These are phyloP conservation scores for Periconia macrospinosa DNA, from an alignment of 2,329 filamentous ascomycete genomes.

Conservation along the genomic window DNA sequence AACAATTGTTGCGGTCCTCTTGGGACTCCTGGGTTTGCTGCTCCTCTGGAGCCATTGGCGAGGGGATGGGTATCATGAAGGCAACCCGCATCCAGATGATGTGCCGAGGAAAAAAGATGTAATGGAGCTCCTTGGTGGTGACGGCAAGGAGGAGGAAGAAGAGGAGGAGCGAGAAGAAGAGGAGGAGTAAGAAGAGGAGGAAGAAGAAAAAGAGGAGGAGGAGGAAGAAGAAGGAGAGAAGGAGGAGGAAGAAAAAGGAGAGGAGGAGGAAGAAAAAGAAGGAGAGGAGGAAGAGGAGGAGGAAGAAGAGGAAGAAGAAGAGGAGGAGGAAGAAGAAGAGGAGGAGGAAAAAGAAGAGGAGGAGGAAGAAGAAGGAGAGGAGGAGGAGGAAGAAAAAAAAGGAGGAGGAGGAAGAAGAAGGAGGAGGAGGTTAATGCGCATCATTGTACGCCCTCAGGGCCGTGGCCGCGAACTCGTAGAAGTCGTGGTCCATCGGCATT, in stretches of 20 bases:
- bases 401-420: background rate
- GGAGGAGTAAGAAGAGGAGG: too few relatives aligned
- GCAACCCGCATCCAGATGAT: conserved; percentile 39
- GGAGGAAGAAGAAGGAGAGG: too few relatives aligned
- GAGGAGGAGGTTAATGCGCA: too few relatives aligned
- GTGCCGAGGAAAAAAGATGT: conserved; percentile 18
- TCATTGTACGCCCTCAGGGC: background rate
- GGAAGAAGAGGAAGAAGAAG: background rate
- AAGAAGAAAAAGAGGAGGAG: too few relatives aligned
- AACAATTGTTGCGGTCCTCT: conserved; percentile 32
- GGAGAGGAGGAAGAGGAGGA: background rate
- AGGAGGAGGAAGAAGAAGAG: too few relatives aligned
- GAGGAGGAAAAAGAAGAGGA: too few relatives aligned
- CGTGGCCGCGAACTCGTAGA: background rate
- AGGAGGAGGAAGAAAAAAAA: too few relatives aligned
- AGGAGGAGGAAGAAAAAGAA: too few relatives aligned
- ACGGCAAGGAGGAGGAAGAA: background rate
- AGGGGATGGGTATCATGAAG: conserved; percentile 37
- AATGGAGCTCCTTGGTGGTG: background rate
- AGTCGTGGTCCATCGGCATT: background rate
- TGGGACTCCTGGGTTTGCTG: conserved; percentile 33
- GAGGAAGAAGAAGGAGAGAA: background rate
- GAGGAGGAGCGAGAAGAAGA: too few relatives aligned
- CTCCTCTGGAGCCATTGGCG: conserved; percentile 26
- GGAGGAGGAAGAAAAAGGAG: background rate